Percentiles rank a stretch among this genome's conserved stretches.
Conservation (phyloP, 176 grass and related monocot species). For the Hyparrhenia diplandra region DNA sequence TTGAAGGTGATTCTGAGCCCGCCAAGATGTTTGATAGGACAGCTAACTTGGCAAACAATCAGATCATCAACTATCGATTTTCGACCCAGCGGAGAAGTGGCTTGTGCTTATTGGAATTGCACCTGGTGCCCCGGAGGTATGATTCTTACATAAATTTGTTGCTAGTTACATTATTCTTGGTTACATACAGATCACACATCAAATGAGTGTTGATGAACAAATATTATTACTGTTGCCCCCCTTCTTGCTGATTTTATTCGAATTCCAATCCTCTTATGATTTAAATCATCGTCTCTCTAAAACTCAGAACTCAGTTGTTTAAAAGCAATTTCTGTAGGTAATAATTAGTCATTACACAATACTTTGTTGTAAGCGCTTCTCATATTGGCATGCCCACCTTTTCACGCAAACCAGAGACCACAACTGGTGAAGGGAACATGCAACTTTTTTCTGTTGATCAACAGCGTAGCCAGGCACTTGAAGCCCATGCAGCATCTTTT, state of each 20-base stretch:
- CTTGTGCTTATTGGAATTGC: constrained; percentile 94
- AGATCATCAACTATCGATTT: constrained; percentile 96
- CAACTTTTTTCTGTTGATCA: constrained; percentile 98
- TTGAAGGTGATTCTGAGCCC: constrained; percentile 93
- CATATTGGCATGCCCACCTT: not conserved
- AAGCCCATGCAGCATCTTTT: constrained; percentile 97
- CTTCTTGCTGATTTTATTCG: not conserved
- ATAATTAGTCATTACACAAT: not conserved
- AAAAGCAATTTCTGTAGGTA: not conserved
- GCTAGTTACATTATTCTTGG: not conserved
- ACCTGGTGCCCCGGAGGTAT: constrained; percentile 86
- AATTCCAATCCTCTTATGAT: not conserved
- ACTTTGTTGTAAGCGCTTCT: not conserved
- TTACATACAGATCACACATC: not conserved
- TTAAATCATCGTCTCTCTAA: not conserved
- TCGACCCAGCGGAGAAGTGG: constrained; percentile 86
- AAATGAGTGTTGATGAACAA: not conserved
- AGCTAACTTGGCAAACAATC: constrained; percentile 56
- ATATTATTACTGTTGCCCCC: not conserved
- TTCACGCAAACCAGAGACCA: constrained; percentile 61
- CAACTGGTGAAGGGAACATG: constrained; percentile 98
- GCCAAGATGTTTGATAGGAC: constrained; percentile 95
- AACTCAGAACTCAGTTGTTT: not conserved
- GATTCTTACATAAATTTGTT: not conserved
- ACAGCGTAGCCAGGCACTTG: constrained; percentile 97